These are phyloP conservation scores for Triticum dicoccoides DNA, from an alignment of 176 grass and related monocot species.

Conservation along the genomic window DNA sequence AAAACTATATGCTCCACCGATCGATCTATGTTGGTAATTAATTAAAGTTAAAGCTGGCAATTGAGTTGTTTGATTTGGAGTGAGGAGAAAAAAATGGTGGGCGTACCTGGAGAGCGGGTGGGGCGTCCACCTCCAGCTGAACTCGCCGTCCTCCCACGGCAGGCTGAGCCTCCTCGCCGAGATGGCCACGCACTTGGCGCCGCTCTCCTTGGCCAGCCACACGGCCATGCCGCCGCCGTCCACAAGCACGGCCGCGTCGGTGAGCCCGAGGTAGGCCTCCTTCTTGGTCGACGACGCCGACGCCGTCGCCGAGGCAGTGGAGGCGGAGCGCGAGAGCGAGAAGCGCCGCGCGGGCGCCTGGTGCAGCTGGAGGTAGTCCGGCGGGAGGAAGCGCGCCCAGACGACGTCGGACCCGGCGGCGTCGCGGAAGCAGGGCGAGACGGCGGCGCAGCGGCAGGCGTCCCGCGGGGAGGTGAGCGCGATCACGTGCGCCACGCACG, in stretches of 20 bases:
- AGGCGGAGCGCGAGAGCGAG: neutral
- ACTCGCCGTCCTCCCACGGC: conserved; percentile 55
- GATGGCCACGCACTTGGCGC: conserved; percentile 30
- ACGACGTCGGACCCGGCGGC: conserved; percentile 39
- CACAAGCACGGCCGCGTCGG: neutral
- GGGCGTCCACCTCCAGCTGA: conserved; percentile 29
- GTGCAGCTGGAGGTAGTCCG: neutral
- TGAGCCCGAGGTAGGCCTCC: conserved; percentile 33
- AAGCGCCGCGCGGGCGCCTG: neutral
- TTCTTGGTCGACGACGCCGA: neutral
- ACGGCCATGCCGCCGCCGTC: conserved; percentile 6
- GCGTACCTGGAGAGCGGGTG: conserved; percentile 26
- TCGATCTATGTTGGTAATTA: neutral
- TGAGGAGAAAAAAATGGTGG: neutral
- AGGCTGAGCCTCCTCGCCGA: conserved; percentile 35
- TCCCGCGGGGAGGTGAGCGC: conserved; percentile 46
- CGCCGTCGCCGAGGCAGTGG: neutral
- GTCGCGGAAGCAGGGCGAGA: conserved; percentile 36
- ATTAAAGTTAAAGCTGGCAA: neutral
- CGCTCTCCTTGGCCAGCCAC: conserved; percentile 39
- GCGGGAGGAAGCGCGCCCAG: conserved; percentile 42
- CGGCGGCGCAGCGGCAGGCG: conserved; percentile 30
- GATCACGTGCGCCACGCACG: conserved; percentile 41
- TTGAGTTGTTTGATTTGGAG: neutral
- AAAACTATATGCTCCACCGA: neutral